Conservation (phyloP, 1,284 basidiomycete species). For the Ceratobasidium papillatum region DNA sequence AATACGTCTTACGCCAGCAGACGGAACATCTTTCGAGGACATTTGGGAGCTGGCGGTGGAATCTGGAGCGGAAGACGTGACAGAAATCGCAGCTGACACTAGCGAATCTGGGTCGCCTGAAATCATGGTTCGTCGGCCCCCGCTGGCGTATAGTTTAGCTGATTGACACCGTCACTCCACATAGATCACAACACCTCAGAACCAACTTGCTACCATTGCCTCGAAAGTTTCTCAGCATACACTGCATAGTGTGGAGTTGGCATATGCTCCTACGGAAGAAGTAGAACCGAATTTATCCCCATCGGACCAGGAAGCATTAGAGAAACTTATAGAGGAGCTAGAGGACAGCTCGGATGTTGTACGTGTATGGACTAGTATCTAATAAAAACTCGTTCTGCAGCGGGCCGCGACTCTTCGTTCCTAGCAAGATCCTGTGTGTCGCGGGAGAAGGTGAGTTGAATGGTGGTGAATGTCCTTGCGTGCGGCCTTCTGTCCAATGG, state of each 20-base stretch:
- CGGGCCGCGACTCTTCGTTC: neutral
- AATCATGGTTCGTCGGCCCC: constrained; percentile 1
- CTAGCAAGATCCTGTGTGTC: neutral
- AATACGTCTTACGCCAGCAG: constrained; percentile 33
- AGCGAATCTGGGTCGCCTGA: constrained; percentile 33
- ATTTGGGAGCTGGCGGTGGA: constrained; percentile 39
- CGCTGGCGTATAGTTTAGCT: too few species aligned
- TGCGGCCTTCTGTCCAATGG: neutral
- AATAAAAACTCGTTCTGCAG: neutral
- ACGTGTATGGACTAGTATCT: constrained; percentile 40
- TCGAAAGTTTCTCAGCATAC: constrained; percentile 37
- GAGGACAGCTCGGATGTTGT: constrained; percentile 38
- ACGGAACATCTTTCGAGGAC: constrained; percentile 18
- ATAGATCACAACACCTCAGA: constrained; percentile 30
- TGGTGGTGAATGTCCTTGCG: neutral
- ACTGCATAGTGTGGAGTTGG: constrained; percentile 31
- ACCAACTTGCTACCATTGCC: constrained; percentile 7
- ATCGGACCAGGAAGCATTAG: constrained; percentile 20
- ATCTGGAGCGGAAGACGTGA: constrained; percentile 41
- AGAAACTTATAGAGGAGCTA: constrained; percentile 37
- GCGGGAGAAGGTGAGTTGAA: neutral
- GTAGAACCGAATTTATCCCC: constrained; percentile 14
- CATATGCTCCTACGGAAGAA: constrained; percentile 31
- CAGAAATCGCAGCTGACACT: constrained; percentile 26
- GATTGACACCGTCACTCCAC: neutral